phyloP scores from a whole-genome alignment of 2,329 filamentous ascomycete genomes.

The Exophiala lecanii-corni region DNA sequence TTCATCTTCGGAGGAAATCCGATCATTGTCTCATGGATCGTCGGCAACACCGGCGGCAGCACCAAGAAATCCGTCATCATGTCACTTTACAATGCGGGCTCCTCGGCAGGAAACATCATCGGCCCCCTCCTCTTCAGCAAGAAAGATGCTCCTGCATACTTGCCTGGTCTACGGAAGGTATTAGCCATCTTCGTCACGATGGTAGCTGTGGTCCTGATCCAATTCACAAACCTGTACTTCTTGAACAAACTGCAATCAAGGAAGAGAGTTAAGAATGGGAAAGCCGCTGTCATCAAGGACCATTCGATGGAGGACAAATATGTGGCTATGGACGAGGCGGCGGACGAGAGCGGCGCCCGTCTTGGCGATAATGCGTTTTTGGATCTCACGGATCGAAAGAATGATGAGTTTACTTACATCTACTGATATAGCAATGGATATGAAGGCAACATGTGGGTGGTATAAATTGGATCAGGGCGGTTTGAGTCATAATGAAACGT shows the following conservation, averaged over 20 bases:
- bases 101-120: constrained; percentile 62
- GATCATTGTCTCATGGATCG: constrained; percentile 63
- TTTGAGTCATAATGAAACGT: too few species aligned
- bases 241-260: constrained; percentile 55
- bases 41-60: constrained; percentile 63
- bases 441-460: too few species aligned
- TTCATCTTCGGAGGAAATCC: constrained; percentile 65
- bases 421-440: constrained; percentile 21
- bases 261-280: constrained; percentile 55
- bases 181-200: constrained; percentile 53
- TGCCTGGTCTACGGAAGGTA: constrained; percentile 52
- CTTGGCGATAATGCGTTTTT: constrained; percentile 37
- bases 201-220: constrained; percentile 49
- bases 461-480: too few species aligned
- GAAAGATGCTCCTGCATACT: constrained; percentile 55
- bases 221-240: constrained; percentile 51
- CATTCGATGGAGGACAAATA: constrained; percentile 57
- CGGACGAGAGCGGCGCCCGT: constrained; percentile 25
- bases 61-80: constrained; percentile 64
- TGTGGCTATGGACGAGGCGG: constrained; percentile 29
- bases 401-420: constrained; percentile 56
- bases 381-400: constrained; percentile 61
- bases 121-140: constrained; percentile 59
- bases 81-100: constrained; percentile 60
- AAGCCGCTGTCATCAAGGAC: constrained; percentile 56